These are phyloP conservation scores for Xylaria multiplex DNA, from an alignment of 2,329 filamentous ascomycete genomes.

Conservation along the genomic window DNA sequence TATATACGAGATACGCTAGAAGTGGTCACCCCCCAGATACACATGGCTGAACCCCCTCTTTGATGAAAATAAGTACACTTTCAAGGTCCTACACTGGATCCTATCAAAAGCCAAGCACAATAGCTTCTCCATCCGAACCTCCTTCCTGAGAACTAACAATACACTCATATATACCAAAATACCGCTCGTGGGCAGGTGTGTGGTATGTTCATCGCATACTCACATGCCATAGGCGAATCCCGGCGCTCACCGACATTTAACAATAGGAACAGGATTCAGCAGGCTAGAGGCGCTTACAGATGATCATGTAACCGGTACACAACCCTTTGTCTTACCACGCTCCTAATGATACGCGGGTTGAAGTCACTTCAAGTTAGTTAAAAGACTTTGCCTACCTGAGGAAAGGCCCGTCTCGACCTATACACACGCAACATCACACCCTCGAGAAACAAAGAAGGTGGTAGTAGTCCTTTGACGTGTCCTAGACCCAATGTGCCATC, in stretches of 20 bases:
- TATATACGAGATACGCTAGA: neutral
- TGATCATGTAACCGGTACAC: slow-evolving; percentile 24
- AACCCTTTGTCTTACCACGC: neutral
- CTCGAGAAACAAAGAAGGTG: too few species aligned
- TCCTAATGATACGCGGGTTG: neutral
- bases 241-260: slow-evolving; percentile 26
- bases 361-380: neutral
- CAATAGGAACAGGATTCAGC: slow-evolving; percentile 5
- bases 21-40: neutral
- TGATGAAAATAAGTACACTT: neutral
- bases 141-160: too few species aligned
- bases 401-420: neutral
- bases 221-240: slow-evolving; percentile 11
- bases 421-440: neutral
- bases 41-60: neutral
- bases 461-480: neutral
- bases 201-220: neutral
- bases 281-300: slow-evolving; percentile 17
- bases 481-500: neutral
- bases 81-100: too few species aligned
- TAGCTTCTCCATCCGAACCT: too few species aligned
- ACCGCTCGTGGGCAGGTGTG: too few species aligned
- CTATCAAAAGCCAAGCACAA: neutral
- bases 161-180: neutral
- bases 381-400: neutral